Conservation (phyloP, 2,329 filamentous ascomycete species). For the Macrophomina pseudophaseolina region DNA sequence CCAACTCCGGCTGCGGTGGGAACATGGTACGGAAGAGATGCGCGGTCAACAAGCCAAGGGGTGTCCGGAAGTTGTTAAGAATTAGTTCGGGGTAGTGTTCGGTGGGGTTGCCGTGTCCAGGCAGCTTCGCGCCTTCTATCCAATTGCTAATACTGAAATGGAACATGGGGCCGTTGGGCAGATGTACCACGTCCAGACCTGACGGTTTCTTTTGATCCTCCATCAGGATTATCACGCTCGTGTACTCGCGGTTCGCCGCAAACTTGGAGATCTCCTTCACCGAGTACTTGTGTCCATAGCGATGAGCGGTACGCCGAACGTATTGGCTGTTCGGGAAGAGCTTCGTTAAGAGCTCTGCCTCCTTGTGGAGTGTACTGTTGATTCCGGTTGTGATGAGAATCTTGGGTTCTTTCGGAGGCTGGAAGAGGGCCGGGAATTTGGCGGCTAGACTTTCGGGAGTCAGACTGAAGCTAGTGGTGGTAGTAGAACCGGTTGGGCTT, state of each 20-base stretch:
- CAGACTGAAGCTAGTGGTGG: slow-evolving; percentile 62
- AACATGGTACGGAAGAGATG: slow-evolving; percentile 80
- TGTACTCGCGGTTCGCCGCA: slow-evolving; percentile 81
- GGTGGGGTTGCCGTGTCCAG: slow-evolving; percentile 88
- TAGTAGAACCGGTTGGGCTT: slow-evolving; percentile 60
- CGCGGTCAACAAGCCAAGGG: slow-evolving; percentile 84
- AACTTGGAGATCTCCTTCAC: slow-evolving; percentile 89
- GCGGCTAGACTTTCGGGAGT: slow-evolving; percentile 65
- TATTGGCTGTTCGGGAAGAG: slow-evolving; percentile 84
- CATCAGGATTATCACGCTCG: slow-evolving; percentile 80
- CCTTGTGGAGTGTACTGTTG: slow-evolving; percentile 83
- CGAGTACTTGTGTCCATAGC: slow-evolving; percentile 87
- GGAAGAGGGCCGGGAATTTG: slow-evolving; percentile 66
- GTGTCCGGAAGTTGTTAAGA: slow-evolving; percentile 93
- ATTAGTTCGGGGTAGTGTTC: slow-evolving; percentile 89
- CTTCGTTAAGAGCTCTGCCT: slow-evolving; percentile 77
- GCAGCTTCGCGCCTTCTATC: slow-evolving; percentile 84
- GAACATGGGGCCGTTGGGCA: slow-evolving; percentile 86
- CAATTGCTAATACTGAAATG: slow-evolving; percentile 92
- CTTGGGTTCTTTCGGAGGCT: slow-evolving; percentile 69
- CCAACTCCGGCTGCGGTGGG: slow-evolving; percentile 80
- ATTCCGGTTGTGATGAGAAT: slow-evolving; percentile 90
- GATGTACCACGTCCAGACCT: slow-evolving; percentile 81
- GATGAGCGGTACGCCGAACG: slow-evolving; percentile 82
- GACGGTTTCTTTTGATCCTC: slow-evolving; percentile 87